A percentile compares a stretch with the other conserved stretches of the same genome.
These are phyloP conservation scores for Auricularia sp. DNA, from an alignment of 768 basidiomycete species.

Conservation along the genomic window DNA sequence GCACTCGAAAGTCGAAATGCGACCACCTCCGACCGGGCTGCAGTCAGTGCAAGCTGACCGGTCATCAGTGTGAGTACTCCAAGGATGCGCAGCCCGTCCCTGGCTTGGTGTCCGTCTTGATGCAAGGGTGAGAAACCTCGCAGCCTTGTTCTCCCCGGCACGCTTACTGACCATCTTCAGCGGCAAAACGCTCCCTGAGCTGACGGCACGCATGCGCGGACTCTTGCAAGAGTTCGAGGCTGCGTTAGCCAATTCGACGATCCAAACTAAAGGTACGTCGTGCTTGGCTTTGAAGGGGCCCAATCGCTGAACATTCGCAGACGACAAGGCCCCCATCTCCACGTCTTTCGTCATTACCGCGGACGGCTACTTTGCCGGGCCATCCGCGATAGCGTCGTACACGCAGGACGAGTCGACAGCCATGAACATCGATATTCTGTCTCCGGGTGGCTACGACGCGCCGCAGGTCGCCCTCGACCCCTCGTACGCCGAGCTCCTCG, in stretches of 20 bases:
- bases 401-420: background rate
- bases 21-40: background rate
- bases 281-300: background rate
- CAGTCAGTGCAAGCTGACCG: background rate
- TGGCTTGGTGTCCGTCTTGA: background rate
- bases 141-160: background rate
- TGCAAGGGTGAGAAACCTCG: background rate
- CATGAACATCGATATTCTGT: background rate
- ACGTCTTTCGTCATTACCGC: background rate
- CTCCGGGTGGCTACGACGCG: background rate
- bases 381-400: background rate
- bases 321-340: background rate
- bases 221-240: too few relatives aligned
- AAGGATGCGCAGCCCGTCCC: background rate
- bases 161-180: background rate
- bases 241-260: too few relatives aligned
- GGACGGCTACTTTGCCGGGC: background rate
- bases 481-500: background rate
- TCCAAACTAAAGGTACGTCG: background rate
- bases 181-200: too few relatives aligned
- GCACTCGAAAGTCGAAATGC: background rate
- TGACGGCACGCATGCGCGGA: too few relatives aligned
- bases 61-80: background rate
- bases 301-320: background rate
- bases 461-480: background rate